phyloP scores from a whole-genome alignment of 306 rosid genomes.

The Lathyrus aphaca region DNA sequence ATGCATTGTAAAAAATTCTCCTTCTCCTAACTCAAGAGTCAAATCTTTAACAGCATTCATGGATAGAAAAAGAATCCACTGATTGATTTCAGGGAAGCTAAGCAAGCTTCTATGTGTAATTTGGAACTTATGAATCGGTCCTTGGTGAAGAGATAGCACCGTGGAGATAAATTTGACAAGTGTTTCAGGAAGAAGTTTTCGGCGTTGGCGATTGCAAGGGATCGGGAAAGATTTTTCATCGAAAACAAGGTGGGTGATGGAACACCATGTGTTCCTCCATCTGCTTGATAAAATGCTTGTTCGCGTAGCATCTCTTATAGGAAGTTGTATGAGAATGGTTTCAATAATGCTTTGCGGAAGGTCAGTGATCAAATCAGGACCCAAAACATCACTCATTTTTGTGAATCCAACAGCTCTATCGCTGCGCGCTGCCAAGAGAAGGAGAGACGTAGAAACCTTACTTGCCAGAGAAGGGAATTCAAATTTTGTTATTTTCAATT shows the following conservation, averaged over 20 bases:
- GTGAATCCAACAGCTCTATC: too few species aligned
- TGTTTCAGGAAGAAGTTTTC: constrained; percentile 40
- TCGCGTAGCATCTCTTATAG: constrained; percentile 78
- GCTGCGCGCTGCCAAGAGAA: too few species aligned
- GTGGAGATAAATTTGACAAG: constrained; percentile 64
- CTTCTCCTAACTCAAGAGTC: constrained; percentile 74
- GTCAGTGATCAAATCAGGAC: constrained; percentile 67
- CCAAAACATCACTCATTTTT: constrained; percentile 57
- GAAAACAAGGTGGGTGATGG: constrained; percentile 66
- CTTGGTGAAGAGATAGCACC: constrained; percentile 81
- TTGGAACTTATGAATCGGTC: constrained; percentile 89
- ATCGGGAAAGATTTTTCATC: constrained; percentile 61
- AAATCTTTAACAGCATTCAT: constrained; percentile 75
- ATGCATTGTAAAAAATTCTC: constrained; percentile 77
- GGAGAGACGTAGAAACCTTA: too few species aligned
- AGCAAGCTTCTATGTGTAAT: constrained; percentile 57
- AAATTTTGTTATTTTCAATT: too few species aligned
- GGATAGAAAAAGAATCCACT: constrained; percentile 88
- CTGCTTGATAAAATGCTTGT: constrained; percentile 73
- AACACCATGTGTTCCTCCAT: constrained; percentile 84
- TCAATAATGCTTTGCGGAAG: constrained; percentile 85
- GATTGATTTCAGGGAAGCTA: constrained; percentile 77
- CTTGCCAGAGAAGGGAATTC: too few species aligned
- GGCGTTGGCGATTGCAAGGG: constrained; percentile 24
- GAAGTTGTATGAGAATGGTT: constrained; percentile 63